These are phyloP conservation scores for Tulasnella sp. DNA, from an alignment of 768 basidiomycete species.

Conservation along the genomic window DNA sequence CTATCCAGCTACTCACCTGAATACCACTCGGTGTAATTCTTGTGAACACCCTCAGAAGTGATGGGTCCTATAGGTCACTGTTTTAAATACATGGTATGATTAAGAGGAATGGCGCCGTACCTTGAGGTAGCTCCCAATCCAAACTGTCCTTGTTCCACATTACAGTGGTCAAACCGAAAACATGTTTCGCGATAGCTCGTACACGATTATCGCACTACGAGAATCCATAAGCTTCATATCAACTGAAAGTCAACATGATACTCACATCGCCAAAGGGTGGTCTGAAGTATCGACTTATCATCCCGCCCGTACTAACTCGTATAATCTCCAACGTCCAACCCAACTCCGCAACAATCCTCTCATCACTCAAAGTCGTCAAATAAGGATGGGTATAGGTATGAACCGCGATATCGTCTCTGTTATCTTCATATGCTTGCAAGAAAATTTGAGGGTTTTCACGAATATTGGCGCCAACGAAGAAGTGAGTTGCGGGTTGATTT, in stretches of 20 bases:
- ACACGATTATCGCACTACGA: slow-evolving; percentile 33
- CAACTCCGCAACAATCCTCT: slow-evolving; percentile 29
- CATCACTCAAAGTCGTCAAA: slow-evolving; percentile 31
- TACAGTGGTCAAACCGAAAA: slow-evolving; percentile 30
- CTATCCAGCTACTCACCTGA: too few species aligned
- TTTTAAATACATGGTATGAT: not conserved
- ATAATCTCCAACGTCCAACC: slow-evolving; percentile 30
- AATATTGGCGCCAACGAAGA: slow-evolving; percentile 30
- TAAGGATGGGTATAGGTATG: slow-evolving; percentile 29
- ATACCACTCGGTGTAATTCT: slow-evolving; percentile 11
- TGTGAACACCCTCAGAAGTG: slow-evolving; percentile 2
- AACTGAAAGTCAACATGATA: not conserved
- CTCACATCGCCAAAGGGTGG: slow-evolving; percentile 23
- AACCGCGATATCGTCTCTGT: slow-evolving; percentile 22
- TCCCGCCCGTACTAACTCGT: slow-evolving; percentile 27
- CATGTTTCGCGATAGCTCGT: slow-evolving; percentile 30
- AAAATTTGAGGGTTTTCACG: slow-evolving; percentile 22
- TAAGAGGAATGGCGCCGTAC: not conserved
- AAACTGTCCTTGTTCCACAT: slow-evolving; percentile 27
- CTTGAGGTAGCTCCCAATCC: slow-evolving; percentile 17
- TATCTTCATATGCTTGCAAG: slow-evolving; percentile 21
- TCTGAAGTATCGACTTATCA: slow-evolving; percentile 27
- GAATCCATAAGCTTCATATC: not conserved
- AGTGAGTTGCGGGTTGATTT: slow-evolving; percentile 27
- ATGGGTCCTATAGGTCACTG: not conserved